phyloP scores from a whole-genome alignment of 2,329 filamentous ascomycete genomes.

The Arachnopeziza araneosa region DNA sequence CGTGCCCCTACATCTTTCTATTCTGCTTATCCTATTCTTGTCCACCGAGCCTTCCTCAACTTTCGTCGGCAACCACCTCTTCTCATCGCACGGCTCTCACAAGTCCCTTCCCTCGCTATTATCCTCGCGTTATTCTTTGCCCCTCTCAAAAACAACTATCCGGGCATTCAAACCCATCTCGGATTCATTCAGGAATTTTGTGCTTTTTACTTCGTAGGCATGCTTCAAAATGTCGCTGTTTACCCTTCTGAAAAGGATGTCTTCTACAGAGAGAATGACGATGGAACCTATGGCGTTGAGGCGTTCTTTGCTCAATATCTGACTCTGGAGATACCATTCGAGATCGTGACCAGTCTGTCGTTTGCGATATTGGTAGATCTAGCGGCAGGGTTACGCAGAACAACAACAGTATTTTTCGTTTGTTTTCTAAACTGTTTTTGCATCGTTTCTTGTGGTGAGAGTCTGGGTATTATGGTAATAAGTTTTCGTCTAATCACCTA shows the following conservation, averaged over 20 bases:
- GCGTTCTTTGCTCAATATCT: constrained; percentile 69
- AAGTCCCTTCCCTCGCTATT: constrained; percentile 58
- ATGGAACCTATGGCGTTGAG: constrained; percentile 65
- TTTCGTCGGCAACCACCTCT: constrained; percentile 60
- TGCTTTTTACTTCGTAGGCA: constrained; percentile 68
- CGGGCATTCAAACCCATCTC: constrained; percentile 65
- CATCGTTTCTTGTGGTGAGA: constrained; percentile 70
- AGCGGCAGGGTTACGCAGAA: constrained; percentile 59
- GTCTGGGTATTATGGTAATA: constrained; percentile 59
- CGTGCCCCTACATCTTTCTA: constrained; percentile 57
- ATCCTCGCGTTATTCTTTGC: constrained; percentile 66
- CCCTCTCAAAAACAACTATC: constrained; percentile 63
- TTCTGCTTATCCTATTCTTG: constrained; percentile 59
- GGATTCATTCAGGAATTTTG: constrained; percentile 69
- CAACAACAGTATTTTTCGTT: constrained; percentile 60
- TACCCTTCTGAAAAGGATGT: constrained; percentile 69
- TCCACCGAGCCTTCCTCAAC: constrained; percentile 64
- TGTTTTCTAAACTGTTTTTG: constrained; percentile 65
- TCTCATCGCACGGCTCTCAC: constrained; percentile 59
- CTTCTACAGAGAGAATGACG: constrained; percentile 71
- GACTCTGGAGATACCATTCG: constrained; percentile 65
- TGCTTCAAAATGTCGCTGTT: constrained; percentile 73
- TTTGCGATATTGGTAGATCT: constrained; percentile 61
- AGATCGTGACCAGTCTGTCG: constrained; percentile 57
- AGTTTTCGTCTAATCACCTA: background rate